Base-by-base conservation (phyloP, 2,329 filamentous ascomycete species). In the Penicillium frequentans region DNA sequence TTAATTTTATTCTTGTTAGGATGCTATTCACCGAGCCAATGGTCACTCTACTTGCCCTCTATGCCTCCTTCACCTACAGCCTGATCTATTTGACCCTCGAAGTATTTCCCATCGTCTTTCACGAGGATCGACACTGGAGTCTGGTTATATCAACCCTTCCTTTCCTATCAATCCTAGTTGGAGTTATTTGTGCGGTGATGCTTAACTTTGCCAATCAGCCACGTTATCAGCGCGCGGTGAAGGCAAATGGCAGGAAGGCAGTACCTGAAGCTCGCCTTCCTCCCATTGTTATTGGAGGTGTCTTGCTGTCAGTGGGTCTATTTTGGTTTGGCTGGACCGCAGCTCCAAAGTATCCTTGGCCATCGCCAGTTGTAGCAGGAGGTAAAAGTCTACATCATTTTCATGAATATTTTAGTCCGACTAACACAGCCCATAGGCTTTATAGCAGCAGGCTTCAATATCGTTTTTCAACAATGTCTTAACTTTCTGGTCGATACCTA, bases 21-120 rank as follows among this genome's bases (percentile, higher is more conserved):
- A 81, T 83, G 77, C 68, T 82, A 3, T 58, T 73, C 16, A 79
- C 75, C 1, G 78, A 82, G 57, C 79, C 80, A 0, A 81, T 82
- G 65, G 74, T 82, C 11, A 71, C 75, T 1, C 74, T 71, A 37
- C 77, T 81, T 29, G 74, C 78, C 2, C 62, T 79, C 14, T 80
- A 79, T 53, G 75, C 75, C 6, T 74, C 77, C 1, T 80, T 81
- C 57, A 73, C 79, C 24, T 82, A 81, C 55, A 73, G 72, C 3
- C 64, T 82, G 3, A 69, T 82, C 19, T 82, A 81, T 62, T 70
- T 81, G 46, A 76, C 74, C 0, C 71, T 82, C 0, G 76, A 80
- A 51, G 72, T 79, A 1, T 81, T 80, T 49, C 79, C 79, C 0
- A 79, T 82, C 50, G 77, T 78, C 13, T 82, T 79, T 53, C 52